phyloP scores from a whole-genome alignment of 1,284 basidiomycete species.

The Mycosarcoma maydis region DNA sequence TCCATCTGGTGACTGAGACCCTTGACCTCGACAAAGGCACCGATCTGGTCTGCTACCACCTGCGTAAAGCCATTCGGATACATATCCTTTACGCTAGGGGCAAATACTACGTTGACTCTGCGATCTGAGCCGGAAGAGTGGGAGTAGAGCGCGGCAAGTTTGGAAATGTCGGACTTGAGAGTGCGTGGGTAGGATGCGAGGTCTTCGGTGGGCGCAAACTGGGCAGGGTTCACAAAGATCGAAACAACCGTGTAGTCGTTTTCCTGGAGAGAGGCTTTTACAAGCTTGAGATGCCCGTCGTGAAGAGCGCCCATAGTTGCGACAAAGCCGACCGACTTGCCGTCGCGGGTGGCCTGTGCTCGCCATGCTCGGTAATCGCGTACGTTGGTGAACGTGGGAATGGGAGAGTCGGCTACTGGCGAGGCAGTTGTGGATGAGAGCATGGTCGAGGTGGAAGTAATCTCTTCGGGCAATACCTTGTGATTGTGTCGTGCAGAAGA shows the following conservation, averaged over 20 bases:
- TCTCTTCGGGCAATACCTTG: not conserved
- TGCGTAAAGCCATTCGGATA: constrained; percentile 86
- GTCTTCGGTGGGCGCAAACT: constrained; percentile 96
- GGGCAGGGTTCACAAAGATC: constrained; percentile 96
- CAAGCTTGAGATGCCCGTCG: constrained; percentile 86
- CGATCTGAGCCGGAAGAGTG: constrained; percentile 1
- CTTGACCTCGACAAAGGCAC: constrained; percentile 89
- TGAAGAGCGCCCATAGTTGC: constrained; percentile 98
- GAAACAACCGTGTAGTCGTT: constrained; percentile 91
- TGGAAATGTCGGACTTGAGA: constrained; percentile 49
- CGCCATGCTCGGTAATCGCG: constrained; percentile 81
- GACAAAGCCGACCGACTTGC: constrained; percentile 80
- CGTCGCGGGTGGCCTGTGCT: constrained; percentile 69
- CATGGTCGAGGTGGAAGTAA: constrained; percentile 4
- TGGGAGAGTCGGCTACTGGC: constrained; percentile 69
- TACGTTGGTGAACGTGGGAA: constrained; percentile 81
- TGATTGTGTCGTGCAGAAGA: not conserved
- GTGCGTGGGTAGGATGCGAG: constrained; percentile 90
- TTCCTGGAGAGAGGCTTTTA: constrained; percentile 75
- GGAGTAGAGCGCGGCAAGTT: constrained; percentile 40
- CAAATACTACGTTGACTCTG: constrained; percentile 45
- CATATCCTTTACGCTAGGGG: constrained; percentile 69
- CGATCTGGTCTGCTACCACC: constrained; percentile 78
- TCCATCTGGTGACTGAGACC: constrained; percentile 87
- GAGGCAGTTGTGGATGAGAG: constrained; percentile 25